Percentiles rank a stretch among this genome's conserved stretches.
Conservation (phyloP, 352 stramenopile genomes). For the Globisporangium apiculatum region DNA sequence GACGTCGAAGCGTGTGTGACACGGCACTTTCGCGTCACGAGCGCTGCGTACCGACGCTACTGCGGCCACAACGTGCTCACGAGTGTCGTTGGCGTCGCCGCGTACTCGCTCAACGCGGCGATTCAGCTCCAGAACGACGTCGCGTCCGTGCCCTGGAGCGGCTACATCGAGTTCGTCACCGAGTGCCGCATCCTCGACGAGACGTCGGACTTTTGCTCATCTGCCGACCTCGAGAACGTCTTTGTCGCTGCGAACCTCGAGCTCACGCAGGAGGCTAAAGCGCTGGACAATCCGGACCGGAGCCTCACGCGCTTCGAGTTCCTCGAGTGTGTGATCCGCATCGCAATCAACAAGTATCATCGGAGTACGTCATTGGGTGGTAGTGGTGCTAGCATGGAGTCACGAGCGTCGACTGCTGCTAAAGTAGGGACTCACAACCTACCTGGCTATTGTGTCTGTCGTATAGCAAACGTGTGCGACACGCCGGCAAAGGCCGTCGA, state of each 20-base stretch:
- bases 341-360: constrained; percentile 76
- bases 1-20: constrained; percentile 54
- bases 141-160: constrained; percentile 59
- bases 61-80: constrained; percentile 57
- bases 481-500: constrained; percentile 61
- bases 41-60: constrained; percentile 57
- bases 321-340: constrained; percentile 65
- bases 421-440: background rate
- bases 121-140: constrained; percentile 62
- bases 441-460: background rate
- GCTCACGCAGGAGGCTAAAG: constrained; percentile 68
- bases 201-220: constrained; percentile 52
- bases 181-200: constrained; percentile 65
- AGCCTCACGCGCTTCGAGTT: constrained; percentile 78
- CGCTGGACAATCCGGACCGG: constrained; percentile 73
- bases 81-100: constrained; percentile 33
- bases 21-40: constrained; percentile 44
- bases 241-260: constrained; percentile 76
- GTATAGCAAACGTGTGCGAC: constrained; percentile 53
- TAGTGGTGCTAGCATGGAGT: too few species aligned
- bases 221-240: constrained; percentile 70
- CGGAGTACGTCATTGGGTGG: constrained; percentile 25
- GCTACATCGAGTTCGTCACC: constrained; percentile 62
- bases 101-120: constrained; percentile 27
- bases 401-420: background rate